These are phyloP conservation scores for Blastobotrys chiropterorum DNA, from an alignment of 805 yeast species.

Conservation along the genomic window DNA sequence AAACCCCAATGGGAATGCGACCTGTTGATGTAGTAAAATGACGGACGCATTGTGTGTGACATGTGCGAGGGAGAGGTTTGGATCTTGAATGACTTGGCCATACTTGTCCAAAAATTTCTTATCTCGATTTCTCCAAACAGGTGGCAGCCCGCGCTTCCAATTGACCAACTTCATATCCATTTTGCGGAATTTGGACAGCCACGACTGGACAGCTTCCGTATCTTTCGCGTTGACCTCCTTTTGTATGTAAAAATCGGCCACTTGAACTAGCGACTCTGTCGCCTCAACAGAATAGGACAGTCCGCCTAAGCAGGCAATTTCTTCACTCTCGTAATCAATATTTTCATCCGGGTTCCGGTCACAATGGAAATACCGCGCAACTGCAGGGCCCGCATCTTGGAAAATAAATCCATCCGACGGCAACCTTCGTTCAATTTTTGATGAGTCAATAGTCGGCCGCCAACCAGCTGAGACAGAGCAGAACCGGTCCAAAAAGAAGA, in stretches of 20 bases:
- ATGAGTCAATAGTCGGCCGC: background rate
- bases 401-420: constrained; percentile 1
- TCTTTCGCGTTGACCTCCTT: constrained; percentile 5
- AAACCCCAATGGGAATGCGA: constrained; percentile 5
- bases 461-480: constrained; percentile 6
- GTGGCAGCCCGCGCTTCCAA: constrained; percentile 9
- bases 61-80: constrained; percentile 5
- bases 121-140: constrained; percentile 8
- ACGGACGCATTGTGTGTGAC: constrained; percentile 7
- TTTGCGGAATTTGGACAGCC: constrained; percentile 8
- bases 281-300: constrained; percentile 11
- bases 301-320: constrained; percentile 8
- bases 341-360: background rate
- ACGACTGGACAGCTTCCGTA: constrained; percentile 6
- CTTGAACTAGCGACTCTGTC: constrained; percentile 6
- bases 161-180: constrained; percentile 8
- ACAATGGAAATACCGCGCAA: background rate
- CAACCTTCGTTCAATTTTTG: background rate
- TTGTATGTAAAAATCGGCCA: constrained; percentile 9
- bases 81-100: constrained; percentile 2
- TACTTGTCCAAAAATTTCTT: constrained; percentile 1
- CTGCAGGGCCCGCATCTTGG: background rate
- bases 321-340: background rate
- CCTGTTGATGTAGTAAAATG: constrained; percentile 3
- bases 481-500: constrained; percentile 6